Conservation (phyloP, 2,329 filamentous ascomycete genomes). For the Aspergillus vadensis region DNA sequence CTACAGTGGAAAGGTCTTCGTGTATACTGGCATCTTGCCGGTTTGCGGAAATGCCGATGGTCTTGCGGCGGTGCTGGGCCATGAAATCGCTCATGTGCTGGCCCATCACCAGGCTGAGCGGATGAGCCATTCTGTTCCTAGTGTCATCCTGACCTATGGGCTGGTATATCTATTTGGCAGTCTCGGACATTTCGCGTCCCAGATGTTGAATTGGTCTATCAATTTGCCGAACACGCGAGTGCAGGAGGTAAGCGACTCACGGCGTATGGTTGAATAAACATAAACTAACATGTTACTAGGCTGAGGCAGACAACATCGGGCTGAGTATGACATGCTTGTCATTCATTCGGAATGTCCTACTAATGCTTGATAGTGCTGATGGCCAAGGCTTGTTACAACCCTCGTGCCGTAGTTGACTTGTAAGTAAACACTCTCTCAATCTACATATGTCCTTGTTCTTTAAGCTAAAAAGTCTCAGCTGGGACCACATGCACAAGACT, state of each 20-base stretch:
- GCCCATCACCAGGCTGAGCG: constrained; percentile 59
- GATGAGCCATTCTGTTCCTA: constrained; percentile 45
- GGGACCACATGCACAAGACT: constrained; percentile 56
- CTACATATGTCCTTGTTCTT: not conserved
- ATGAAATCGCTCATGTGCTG: constrained; percentile 67
- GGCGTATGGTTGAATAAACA: not conserved
- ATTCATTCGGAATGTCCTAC: not conserved
- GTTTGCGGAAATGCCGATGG: constrained; percentile 59
- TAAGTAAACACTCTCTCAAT: constrained; percentile 30
- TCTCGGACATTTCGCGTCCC: constrained; percentile 39
- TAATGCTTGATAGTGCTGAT: constrained; percentile 56
- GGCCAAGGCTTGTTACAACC: constrained; percentile 62
- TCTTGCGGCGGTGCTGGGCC: constrained; percentile 62
- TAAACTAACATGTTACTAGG: constrained; percentile 30
- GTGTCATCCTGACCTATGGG: constrained; percentile 30
- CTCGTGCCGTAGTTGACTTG: constrained; percentile 56
- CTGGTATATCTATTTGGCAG: constrained; percentile 43
- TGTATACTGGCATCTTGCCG: constrained; percentile 63
- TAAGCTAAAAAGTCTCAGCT: constrained; percentile 33
- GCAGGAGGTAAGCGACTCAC: constrained; percentile 51
- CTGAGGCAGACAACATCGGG: constrained; percentile 65
- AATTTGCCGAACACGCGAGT: constrained; percentile 57
- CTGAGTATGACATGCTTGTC: constrained; percentile 41
- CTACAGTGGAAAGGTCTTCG: constrained; percentile 62
- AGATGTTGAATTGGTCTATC: constrained; percentile 44